phyloP scores from a whole-genome alignment of 2,329 filamentous ascomycete genomes.

The Elsinoe australis region DNA sequence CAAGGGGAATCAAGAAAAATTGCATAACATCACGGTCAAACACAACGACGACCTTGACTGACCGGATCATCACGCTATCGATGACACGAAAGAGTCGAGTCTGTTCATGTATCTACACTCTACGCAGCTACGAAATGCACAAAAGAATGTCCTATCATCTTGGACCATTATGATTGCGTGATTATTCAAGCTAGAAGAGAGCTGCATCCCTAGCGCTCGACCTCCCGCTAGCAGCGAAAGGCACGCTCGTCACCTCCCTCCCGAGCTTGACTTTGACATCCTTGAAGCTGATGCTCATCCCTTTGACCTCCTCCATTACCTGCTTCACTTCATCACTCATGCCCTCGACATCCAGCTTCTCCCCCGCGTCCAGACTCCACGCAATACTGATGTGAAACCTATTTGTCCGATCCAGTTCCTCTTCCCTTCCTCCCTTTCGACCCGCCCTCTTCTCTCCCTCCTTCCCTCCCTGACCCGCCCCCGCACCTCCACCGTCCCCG shows the following conservation, averaged over 20 bases:
- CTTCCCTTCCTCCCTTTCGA: neutral
- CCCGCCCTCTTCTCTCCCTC: slow-evolving; percentile 19
- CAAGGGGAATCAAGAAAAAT: neutral
- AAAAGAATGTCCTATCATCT: slow-evolving; percentile 4
- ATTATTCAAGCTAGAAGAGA: too few species aligned
- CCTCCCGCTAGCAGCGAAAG: too few species aligned
- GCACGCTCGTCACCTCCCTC: slow-evolving; percentile 28
- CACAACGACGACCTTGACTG: neutral
- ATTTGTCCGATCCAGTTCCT: slow-evolving; percentile 23
- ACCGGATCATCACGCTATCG: too few species aligned
- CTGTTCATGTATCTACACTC: slow-evolving; percentile 12
- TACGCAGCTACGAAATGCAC: slow-evolving; percentile 16
- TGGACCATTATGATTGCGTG: too few species aligned
- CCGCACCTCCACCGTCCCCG: slow-evolving; percentile 29
- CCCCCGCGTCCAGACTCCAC: slow-evolving; percentile 56
- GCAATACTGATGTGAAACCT: slow-evolving; percentile 85
- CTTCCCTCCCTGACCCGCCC: slow-evolving; percentile 24
- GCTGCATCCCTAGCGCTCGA: too few species aligned
- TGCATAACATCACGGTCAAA: neutral
- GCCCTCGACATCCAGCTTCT: slow-evolving; percentile 5
- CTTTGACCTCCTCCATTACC: slow-evolving; percentile 18
- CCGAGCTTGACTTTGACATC: slow-evolving; percentile 45
- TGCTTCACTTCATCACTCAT: slow-evolving; percentile 21
- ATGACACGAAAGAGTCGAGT: too few species aligned
- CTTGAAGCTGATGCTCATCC: slow-evolving; percentile 30